phyloP scores from a whole-genome alignment of 148 eudicot species.

The Rhododendron mucronatum region DNA sequence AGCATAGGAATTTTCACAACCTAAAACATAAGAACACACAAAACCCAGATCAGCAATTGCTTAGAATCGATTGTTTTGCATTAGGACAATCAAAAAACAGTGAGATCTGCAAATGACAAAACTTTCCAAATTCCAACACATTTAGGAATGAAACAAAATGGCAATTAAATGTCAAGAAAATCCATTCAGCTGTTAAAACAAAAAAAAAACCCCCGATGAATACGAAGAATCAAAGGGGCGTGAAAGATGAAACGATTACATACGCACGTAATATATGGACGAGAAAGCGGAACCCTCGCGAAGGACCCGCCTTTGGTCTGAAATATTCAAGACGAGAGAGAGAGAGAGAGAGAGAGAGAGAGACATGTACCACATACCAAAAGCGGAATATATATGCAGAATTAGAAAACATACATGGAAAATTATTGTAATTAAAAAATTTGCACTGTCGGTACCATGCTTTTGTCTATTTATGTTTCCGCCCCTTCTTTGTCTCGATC shows the following conservation, averaged over 20 bases:
- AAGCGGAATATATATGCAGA: neutral
- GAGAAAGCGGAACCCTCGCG: conserved; percentile 15
- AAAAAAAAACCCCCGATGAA: neutral
- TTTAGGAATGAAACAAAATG: neutral
- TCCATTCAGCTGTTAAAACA: neutral
- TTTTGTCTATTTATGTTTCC: neutral
- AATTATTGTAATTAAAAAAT: neutral
- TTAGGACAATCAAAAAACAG: neutral
- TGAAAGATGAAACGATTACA: neutral
- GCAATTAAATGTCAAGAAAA: neutral
- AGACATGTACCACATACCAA: neutral
- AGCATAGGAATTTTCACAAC: neutral
- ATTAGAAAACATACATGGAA: neutral
- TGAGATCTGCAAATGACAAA: neutral
- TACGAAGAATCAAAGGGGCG: neutral
- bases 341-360: neutral
- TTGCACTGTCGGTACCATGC: neutral
- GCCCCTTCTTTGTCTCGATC: neutral
- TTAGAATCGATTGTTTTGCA: neutral
- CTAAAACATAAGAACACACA: conserved; percentile 1
- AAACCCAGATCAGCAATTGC: neutral
- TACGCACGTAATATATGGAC: neutral
- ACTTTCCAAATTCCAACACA: neutral
- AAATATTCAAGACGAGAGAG: conserved; percentile 1
- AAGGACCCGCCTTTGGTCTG: conserved; percentile 10